Percentiles rank a stretch among this genome's conserved stretches.
Conservation (phyloP, 768 basidiomycete genomes). For the Erythrobasidium yunnanense region DNA sequence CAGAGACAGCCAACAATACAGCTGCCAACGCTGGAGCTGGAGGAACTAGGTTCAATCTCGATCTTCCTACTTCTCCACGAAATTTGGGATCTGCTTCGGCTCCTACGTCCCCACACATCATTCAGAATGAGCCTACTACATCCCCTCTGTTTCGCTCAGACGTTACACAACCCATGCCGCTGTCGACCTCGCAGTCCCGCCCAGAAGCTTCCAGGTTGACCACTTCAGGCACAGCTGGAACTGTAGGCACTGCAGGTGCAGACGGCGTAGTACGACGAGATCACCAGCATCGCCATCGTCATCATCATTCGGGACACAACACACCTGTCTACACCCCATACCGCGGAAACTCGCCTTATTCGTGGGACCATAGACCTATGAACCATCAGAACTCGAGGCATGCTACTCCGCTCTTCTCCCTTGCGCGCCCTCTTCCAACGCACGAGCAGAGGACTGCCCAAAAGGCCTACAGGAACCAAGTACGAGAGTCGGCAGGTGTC, state of each 20-base stretch:
- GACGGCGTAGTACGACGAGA: not conserved
- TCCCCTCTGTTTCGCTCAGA: not conserved
- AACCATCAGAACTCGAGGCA: not conserved
- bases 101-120: not conserved
- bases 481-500: not conserved
- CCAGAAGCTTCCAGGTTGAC: not conserved
- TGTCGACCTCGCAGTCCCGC: not conserved
- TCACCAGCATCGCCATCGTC: not conserved
- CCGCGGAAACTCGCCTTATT: not conserved
- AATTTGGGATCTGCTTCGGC: not conserved
- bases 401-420: conserved; percentile 9
- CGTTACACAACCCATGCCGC: not conserved
- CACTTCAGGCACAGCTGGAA: not conserved
- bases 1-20: too few species aligned
- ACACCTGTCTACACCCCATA: not conserved
- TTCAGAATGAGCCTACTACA: not conserved
- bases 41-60: too few species aligned
- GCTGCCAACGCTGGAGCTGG: too few species aligned
- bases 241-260: not conserved
- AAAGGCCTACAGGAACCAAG: conserved; percentile 8
- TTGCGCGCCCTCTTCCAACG: conserved; percentile 19
- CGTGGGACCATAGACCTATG: not conserved
- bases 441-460: conserved; percentile 13
- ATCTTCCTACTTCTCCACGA: too few species aligned
- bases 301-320: not conserved